Percentiles rank a stretch among this genome's conserved stretches.
phyloP scores from a whole-genome alignment of 805 yeast species.

The Candida xyloterini region DNA sequence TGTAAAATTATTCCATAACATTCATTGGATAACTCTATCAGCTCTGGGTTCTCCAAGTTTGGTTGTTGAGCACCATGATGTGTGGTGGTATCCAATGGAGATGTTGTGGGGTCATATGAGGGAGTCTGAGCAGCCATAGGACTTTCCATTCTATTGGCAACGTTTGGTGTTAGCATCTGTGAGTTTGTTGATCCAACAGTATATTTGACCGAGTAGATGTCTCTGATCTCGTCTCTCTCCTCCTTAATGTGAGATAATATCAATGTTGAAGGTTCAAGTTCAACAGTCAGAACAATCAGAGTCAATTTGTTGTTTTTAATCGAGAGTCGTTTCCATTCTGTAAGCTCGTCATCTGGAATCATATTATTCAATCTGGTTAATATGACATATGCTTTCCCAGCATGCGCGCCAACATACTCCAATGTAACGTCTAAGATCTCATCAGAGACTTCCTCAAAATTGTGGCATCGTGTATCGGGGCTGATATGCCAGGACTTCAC shows the following conservation, averaged over 20 bases:
- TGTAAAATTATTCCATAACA: constrained; percentile 58
- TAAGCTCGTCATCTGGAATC: constrained; percentile 76
- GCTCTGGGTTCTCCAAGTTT: constrained; percentile 16
- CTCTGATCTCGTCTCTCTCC: constrained; percentile 20
- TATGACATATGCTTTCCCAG: constrained; percentile 60
- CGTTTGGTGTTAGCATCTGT: constrained; percentile 23
- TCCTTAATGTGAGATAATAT: constrained; percentile 27
- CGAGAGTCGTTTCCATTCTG: constrained; percentile 75
- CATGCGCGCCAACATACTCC: constrained; percentile 39
- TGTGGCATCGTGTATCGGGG: constrained; percentile 29
- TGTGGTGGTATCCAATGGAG: constrained; percentile 25
- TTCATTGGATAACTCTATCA: constrained; percentile 51
- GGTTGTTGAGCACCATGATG: constrained; percentile 3
- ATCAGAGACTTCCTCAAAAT: constrained; percentile 56
- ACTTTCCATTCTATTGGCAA: constrained; percentile 24
- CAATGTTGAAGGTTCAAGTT: constrained; percentile 49
- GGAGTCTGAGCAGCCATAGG: constrained; percentile 31
- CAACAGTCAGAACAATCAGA: constrained; percentile 68
- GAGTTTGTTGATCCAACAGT: constrained; percentile 30
- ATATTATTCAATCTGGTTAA: constrained; percentile 69
- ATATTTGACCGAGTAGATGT: constrained; percentile 22
- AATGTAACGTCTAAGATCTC: constrained; percentile 64
- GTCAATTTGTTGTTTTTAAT: constrained; percentile 53
- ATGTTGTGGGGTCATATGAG: constrained; percentile 25
- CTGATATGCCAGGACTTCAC: constrained; percentile 61